Percentiles rank a stretch among this genome's conserved stretches.
These are phyloP conservation scores for Solanum pinnatisectum DNA, from an alignment of 257 asterid genomes.

Conservation along the genomic window DNA sequence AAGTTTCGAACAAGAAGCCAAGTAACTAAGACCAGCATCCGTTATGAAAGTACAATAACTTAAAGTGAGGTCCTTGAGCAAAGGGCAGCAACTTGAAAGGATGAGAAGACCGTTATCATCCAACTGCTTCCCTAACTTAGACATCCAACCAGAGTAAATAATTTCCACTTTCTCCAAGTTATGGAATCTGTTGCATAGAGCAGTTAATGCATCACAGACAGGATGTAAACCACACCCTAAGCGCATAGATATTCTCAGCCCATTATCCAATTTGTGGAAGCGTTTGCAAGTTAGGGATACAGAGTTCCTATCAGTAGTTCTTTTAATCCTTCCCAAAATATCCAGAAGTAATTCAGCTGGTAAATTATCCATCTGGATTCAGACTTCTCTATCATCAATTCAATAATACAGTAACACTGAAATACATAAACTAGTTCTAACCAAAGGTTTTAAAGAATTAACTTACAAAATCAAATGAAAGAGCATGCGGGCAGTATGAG, in stretches of 20 bases:
- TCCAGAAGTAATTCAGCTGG: slow-evolving; percentile 70
- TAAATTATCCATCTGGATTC: slow-evolving; percentile 50
- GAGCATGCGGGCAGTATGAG: background rate
- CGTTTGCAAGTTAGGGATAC: slow-evolving; percentile 64
- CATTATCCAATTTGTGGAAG: slow-evolving; percentile 45
- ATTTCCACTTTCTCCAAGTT: slow-evolving; percentile 63
- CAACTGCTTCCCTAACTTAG: slow-evolving; percentile 66
- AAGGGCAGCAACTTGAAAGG: slow-evolving; percentile 51
- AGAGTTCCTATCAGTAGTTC: slow-evolving; percentile 46
- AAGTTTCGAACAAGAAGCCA: slow-evolving; percentile 58
- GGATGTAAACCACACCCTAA: slow-evolving; percentile 77
- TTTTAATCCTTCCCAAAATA: slow-evolving; percentile 40
- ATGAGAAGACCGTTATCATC: slow-evolving; percentile 54
- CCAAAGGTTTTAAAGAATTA: background rate
- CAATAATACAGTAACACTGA: background rate
- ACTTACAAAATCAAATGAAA: background rate
- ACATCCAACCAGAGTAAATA: slow-evolving; percentile 84
- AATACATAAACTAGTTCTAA: background rate
- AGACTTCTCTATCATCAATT: background rate
- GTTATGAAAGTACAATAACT: slow-evolving; percentile 75
- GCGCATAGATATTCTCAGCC: slow-evolving; percentile 46
- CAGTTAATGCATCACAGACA: slow-evolving; percentile 44
- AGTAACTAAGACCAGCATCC: slow-evolving; percentile 55
- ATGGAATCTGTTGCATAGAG: slow-evolving; percentile 53
- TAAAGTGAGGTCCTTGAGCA: slow-evolving; percentile 46